Base-by-base conservation (phyloP, 2,329 filamentous ascomycete species). In the Trichophyton mentagrophytes region DNA sequence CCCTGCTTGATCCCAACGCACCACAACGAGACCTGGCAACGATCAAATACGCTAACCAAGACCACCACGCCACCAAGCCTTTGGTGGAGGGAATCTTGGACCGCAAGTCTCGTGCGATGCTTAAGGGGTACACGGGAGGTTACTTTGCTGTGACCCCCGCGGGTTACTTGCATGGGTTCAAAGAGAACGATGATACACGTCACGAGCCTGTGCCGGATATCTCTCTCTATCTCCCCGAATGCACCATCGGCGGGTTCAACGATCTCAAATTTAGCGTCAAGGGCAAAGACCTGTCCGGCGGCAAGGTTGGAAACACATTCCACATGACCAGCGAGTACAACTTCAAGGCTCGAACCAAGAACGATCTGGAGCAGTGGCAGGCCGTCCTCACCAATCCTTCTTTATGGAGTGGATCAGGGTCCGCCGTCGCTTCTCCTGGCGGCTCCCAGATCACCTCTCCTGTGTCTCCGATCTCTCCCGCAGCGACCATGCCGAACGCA, bases 81-180 rank as follows among this genome's bases (percentile, higher is more conserved):
- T 76, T 96, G 58, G 89, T 97, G 66, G 89, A 95, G 69, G 93
- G 93, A 44, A 86, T 84, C 0, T 81, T 99, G 57, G 90, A 96
- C 78, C 87, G 90, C 70, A 97, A 96, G 77, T 90, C 87, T 64
- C 88, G 90, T 67, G 88, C 95, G 73, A 86, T 95, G 75, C 84
- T 82, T 68, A 81, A 87, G 75, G 87, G 87, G 62, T 93, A 89
- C 74, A 85, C 84, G 64, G 83, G 88, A 0, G 84, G 83, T 61
- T 96, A 95, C 79, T 99, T 96, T 71, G 92, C 93, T 61, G 84
- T 97, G 56, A 95, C 90, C 0, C 88, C 90, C 0, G 83, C 88
- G 61, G 90, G 89, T 69, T 99, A 87, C 76, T 77, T 99, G 62
- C 93, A 99, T 77, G 91, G 96, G 74, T 99, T 95, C 80, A 95